phyloP scores from a whole-genome alignment of 1,284 basidiomycete genomes.

The Puccinia novopanici region DNA sequence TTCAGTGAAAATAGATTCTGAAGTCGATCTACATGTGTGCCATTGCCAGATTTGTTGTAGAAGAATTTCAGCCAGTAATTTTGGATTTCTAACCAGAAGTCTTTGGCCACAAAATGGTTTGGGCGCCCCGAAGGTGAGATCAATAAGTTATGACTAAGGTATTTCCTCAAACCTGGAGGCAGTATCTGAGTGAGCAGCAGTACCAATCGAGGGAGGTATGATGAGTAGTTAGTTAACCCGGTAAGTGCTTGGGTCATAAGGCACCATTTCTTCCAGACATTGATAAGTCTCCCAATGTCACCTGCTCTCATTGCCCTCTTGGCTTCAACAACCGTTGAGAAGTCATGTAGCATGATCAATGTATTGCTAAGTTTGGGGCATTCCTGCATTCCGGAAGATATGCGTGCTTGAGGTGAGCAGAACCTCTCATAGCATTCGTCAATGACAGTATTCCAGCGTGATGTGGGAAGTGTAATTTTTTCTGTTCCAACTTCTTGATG shows the following conservation, averaged over 20 bases:
- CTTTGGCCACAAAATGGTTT: too few relatives aligned
- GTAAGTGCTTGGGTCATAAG: slow-evolving; percentile 11
- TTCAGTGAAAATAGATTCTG: slow-evolving; percentile 15
- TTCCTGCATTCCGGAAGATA: not conserved
- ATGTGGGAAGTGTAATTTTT: not conserved
- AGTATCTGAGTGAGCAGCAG: not conserved
- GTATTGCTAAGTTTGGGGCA: not conserved
- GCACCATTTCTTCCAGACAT: slow-evolving; percentile 26
- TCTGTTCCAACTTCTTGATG: not conserved
- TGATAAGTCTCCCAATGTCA: slow-evolving; percentile 12
- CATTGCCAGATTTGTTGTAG: slow-evolving; percentile 17
- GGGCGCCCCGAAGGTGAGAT: too few relatives aligned
- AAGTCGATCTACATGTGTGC: slow-evolving; percentile 3
- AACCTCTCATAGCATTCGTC: not conserved
- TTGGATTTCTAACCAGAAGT: too few relatives aligned
- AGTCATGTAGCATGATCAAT: slow-evolving; percentile 3
- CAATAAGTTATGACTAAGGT: too few relatives aligned
- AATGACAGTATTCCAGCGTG: not conserved
- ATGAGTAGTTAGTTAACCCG: slow-evolving; percentile 4
- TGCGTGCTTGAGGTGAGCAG: slow-evolving; percentile 8
- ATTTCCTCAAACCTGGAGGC: not conserved
- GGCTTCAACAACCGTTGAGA: not conserved
- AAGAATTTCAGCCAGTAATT: too few relatives aligned
- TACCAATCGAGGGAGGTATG: slow-evolving; percentile 4
- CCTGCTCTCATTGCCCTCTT: slow-evolving; percentile 30